A percentile compares a stretch with the other conserved stretches of the same genome.
Conservation (phyloP, 2,329 filamentous ascomycete genomes). For the Clathrospora elynae region DNA sequence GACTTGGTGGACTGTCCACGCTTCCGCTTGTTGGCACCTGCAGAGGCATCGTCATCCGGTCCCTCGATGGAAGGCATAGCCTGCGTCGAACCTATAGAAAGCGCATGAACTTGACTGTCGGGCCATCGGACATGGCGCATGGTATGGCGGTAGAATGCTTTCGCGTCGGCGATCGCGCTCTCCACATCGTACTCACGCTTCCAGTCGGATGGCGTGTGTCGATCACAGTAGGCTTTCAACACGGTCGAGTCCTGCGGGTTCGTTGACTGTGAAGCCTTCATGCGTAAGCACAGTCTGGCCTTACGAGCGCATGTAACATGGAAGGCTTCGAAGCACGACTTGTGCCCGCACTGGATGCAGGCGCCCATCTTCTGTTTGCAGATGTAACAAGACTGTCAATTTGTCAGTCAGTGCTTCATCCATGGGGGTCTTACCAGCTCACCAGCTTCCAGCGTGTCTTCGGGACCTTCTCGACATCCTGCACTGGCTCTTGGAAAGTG, state of each 20-base stretch:
- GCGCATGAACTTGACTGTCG: slow-evolving; percentile 81
- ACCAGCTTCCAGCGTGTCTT: slow-evolving; percentile 87
- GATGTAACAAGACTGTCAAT: slow-evolving; percentile 76
- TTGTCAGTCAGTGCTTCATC: slow-evolving; percentile 17
- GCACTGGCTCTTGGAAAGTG: slow-evolving; percentile 97
- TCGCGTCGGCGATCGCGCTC: slow-evolving; percentile 78
- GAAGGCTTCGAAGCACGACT: slow-evolving; percentile 94
- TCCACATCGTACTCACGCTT: slow-evolving; percentile 83
- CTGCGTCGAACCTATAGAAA: slow-evolving; percentile 77
- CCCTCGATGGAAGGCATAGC: slow-evolving; percentile 57
- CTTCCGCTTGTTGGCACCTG: slow-evolving; percentile 64
- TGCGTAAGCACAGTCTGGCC: slow-evolving; percentile 86
- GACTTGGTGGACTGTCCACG: slow-evolving; percentile 63
- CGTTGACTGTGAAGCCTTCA: slow-evolving; percentile 87
- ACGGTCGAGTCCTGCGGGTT: slow-evolving; percentile 80
- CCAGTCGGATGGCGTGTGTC: slow-evolving; percentile 90
- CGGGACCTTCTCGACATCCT: slow-evolving; percentile 96
- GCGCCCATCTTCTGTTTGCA: slow-evolving; percentile 98
- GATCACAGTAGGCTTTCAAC: slow-evolving; percentile 94
- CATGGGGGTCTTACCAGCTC: slow-evolving; percentile 17
- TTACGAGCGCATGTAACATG: slow-evolving; percentile 94
- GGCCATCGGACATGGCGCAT: slow-evolving; percentile 93
- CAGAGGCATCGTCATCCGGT: slow-evolving; percentile 56
- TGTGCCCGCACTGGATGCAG: slow-evolving; percentile 97
- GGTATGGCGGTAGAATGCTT: slow-evolving; percentile 84